These are phyloP conservation scores for Tympanopsis confertula DNA, from an alignment of 2,329 filamentous ascomycete genomes.

Conservation along the genomic window DNA sequence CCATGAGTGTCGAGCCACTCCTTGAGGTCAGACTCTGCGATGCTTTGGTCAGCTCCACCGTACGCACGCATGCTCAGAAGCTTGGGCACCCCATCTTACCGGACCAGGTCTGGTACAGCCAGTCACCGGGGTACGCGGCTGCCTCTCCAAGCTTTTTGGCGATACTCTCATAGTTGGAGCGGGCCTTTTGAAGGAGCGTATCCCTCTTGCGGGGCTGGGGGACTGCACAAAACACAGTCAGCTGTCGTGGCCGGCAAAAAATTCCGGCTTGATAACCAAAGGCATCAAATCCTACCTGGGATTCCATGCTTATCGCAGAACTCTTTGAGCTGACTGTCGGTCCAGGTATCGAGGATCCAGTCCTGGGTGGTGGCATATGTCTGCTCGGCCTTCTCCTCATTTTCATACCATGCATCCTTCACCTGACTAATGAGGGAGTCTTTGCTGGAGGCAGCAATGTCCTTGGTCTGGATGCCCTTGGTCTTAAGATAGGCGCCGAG, in stretches of 20 bases:
- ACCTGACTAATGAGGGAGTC: conserved; percentile 60
- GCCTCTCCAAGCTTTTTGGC: conserved; percentile 70
- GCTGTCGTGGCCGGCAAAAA: no score
- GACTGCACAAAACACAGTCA: conserved; percentile 25
- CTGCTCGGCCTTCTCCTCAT: conserved; percentile 63
- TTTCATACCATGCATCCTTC: conserved; percentile 66
- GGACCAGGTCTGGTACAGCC: conserved; percentile 84
- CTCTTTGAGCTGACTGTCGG: conserved; percentile 82
- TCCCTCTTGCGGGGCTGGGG: conserved; percentile 83
- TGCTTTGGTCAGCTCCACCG: not conserved
- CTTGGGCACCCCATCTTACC: conserved; percentile 17
- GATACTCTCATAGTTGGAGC: conserved; percentile 67
- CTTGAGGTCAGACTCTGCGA: conserved; percentile 73
- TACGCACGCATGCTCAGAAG: conserved; percentile 4
- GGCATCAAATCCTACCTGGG: conserved; percentile 36
- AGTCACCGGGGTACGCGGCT: conserved; percentile 79
- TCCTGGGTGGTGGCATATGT: conserved; percentile 66
- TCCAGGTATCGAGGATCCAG: conserved; percentile 94
- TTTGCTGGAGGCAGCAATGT: conserved; percentile 54
- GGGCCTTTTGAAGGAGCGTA: conserved; percentile 63
- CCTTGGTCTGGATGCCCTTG: conserved; percentile 61
- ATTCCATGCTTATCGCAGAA: conserved; percentile 85
- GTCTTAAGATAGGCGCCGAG: conserved; percentile 55
- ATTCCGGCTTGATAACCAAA: no score
- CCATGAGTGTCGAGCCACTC: conserved; percentile 84